Evolutionary conservation across 2,329 filamentous ascomycete species (phyloP).

Genomic region (Ophiosphaerella narmari): DNA sequence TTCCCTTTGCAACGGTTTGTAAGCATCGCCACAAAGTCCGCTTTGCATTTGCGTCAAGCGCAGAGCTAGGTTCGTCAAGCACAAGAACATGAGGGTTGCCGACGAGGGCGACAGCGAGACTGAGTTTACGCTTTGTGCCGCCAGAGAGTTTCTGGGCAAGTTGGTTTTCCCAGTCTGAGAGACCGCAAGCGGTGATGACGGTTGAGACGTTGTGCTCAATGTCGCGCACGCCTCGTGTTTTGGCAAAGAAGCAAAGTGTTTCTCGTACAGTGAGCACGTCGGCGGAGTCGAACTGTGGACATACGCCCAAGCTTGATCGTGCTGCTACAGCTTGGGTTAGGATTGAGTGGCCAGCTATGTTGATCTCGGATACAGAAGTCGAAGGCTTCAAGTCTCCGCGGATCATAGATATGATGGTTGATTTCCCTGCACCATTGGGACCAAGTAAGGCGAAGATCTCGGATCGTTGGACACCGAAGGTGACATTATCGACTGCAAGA

Average conservation of each 20-base stretch:
- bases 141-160: conserved; percentile 81
- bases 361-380: conserved; percentile 68
- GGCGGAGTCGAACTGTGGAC: conserved; percentile 74
- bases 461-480: conserved; percentile 75
- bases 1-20: conserved; percentile 73
- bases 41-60: conserved; percentile 80
- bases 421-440: conserved; percentile 89
- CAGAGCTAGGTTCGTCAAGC: conserved; percentile 85
- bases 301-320: conserved; percentile 78
- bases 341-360: conserved; percentile 75
- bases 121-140: conserved; percentile 88
- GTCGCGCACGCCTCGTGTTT: conserved; percentile 75
- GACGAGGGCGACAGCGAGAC: conserved; percentile 86
- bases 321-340: conserved; percentile 67
- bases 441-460: conserved; percentile 88
- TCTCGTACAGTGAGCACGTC: conserved; percentile 87
- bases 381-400: conserved; percentile 79
- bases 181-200: conserved; percentile 76
- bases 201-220: conserved; percentile 76
- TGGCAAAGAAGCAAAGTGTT: conserved; percentile 84
- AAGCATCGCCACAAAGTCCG: conserved; percentile 92
- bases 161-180: conserved; percentile 69
- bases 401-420: conserved; percentile 84
- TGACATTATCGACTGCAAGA: conserved; percentile 77
- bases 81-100: conserved; percentile 89